phyloP scores from a whole-genome alignment of 2,329 filamentous ascomycete genomes.

The Arthrobotrys sphaeroides region DNA sequence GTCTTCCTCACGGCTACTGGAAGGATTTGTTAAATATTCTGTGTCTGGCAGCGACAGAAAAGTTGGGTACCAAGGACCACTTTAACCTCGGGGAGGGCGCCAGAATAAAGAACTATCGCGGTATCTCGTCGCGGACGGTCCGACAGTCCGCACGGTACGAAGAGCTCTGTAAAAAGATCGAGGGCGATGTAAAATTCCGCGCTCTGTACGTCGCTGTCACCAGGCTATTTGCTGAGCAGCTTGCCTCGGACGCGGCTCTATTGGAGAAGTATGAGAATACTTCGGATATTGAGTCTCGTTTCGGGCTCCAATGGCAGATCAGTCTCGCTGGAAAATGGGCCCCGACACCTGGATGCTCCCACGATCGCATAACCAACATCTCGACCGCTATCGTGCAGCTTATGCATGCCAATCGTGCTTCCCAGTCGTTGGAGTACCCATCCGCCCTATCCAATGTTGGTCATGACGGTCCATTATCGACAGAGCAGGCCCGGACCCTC shows the following conservation, averaged over 20 bases:
- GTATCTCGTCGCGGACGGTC: constrained; percentile 55
- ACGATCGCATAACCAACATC: constrained; percentile 70
- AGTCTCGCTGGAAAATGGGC: constrained; percentile 72
- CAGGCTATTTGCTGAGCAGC: constrained; percentile 68
- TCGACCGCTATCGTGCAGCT: constrained; percentile 69
- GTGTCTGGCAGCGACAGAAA: constrained; percentile 65
- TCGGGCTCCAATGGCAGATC: constrained; percentile 61
- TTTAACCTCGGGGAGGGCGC: constrained; percentile 63
- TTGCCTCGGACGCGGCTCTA: constrained; percentile 62
- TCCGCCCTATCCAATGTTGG: constrained; percentile 15
- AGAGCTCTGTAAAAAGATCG: constrained; percentile 62
- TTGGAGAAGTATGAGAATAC: constrained; percentile 62
- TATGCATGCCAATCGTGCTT: constrained; percentile 47
- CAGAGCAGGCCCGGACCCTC: constrained; percentile 7
- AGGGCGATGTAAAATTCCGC: constrained; percentile 64
- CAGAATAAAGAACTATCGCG: constrained; percentile 55
- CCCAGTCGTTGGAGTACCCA: constrained; percentile 16
- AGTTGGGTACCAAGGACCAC: constrained; percentile 63
- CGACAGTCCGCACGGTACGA: constrained; percentile 62
- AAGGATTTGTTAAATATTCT: constrained; percentile 71
- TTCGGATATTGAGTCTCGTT: constrained; percentile 59
- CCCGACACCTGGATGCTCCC: constrained; percentile 67
- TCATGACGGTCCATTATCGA: background rate
- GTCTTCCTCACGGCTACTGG: constrained; percentile 71
- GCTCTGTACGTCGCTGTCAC: constrained; percentile 67